Conservation (phyloP, 2,329 filamentous ascomycete genomes). For the Nothopassalora personata region DNA sequence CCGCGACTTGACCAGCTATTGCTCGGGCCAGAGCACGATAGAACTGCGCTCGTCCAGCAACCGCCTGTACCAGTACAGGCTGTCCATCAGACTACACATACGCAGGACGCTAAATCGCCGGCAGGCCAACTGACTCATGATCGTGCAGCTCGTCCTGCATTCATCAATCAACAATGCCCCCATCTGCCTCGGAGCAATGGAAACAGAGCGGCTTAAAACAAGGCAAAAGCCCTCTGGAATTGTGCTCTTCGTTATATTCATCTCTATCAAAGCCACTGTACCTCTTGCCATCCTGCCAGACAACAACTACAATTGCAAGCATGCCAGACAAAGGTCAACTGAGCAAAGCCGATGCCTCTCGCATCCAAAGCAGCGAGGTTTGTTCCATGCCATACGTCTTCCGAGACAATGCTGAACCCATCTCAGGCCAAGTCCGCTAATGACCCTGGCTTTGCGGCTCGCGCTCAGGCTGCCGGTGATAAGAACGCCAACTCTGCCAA, state of each 20-base stretch:
- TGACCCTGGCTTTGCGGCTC: slow-evolving; percentile 13
- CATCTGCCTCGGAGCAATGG: neutral
- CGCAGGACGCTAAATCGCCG: neutral
- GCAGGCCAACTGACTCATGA: neutral
- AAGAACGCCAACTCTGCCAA: slow-evolving; percentile 17
- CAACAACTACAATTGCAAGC: neutral
- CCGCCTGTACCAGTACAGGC: no score
- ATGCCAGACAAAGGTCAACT: slow-evolving; percentile 6
- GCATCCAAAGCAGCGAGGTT: slow-evolving; percentile 13
- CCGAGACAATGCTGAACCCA: neutral
- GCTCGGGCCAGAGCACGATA: no score
- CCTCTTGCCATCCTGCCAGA: neutral
- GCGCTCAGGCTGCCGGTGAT: slow-evolving; percentile 27
- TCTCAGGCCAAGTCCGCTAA: slow-evolving; percentile 12
- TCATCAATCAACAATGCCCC: neutral
- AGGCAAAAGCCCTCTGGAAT: neutral
- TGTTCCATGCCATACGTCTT: neutral
- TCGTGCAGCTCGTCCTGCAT: neutral
- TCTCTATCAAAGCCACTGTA: no score
- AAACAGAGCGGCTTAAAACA: neutral
- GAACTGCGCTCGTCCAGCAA: no score
- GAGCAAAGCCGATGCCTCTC: slow-evolving; percentile 10
- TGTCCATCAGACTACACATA: no score
- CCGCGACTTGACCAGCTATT: no score
- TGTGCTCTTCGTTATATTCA: neutral